Conservation (phyloP, 805 yeast species). For the Groenewaldozyma tartarivorans region DNA sequence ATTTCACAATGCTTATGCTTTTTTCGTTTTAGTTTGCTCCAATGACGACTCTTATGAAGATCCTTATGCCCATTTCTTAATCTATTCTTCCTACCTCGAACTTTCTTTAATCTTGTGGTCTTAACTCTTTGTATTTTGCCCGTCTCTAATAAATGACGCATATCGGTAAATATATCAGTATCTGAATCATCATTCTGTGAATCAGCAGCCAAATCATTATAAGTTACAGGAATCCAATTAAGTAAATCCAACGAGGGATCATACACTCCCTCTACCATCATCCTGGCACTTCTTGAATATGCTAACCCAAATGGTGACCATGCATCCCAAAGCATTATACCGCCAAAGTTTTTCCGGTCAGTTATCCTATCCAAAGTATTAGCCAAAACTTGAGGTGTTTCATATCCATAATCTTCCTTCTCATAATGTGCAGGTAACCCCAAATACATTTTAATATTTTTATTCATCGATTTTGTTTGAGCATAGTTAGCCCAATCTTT, state of each 20-base stretch:
- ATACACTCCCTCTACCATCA: neutral
- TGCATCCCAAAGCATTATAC: constrained; percentile 83
- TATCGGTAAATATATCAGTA: too few species aligned
- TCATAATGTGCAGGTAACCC: constrained; percentile 49
- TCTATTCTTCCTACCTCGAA: too few species aligned
- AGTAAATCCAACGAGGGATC: neutral
- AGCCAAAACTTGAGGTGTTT: constrained; percentile 23
- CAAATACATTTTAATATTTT: constrained; percentile 44
- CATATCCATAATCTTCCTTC: constrained; percentile 51
- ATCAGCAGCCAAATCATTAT: too few species aligned
- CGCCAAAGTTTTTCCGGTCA: constrained; percentile 39
- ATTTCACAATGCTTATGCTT: too few species aligned
- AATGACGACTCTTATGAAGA: too few species aligned
- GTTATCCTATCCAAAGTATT: constrained; percentile 18
- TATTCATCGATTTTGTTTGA: constrained; percentile 36
- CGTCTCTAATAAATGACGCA: too few species aligned
- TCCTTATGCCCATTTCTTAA: too few species aligned
- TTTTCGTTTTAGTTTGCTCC: too few species aligned
- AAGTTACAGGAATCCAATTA: too few species aligned
- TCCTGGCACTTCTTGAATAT: neutral
- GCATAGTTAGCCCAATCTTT: constrained; percentile 48
- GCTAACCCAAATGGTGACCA: constrained; percentile 8
- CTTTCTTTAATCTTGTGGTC: too few species aligned
- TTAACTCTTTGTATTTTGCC: too few species aligned
- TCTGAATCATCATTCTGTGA: too few species aligned